phyloP scores from a whole-genome alignment of 176 grass and related monocot species.

The Guadua angustifolia region DNA sequence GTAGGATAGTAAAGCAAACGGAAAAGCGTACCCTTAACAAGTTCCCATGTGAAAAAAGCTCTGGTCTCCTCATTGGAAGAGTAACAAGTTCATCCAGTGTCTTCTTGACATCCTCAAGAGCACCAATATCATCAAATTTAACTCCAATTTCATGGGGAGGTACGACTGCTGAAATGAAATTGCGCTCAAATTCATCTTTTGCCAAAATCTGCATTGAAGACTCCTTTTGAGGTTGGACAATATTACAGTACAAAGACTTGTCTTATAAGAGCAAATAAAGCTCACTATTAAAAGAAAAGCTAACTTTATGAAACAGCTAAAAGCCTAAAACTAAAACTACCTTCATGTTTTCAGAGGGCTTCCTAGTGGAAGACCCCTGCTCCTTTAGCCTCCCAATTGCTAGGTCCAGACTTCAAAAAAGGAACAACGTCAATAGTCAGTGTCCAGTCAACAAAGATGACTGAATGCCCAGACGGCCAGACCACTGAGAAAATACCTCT shows the following conservation, averaged over 20 bases:
- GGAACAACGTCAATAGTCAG: slow-evolving; percentile 15
- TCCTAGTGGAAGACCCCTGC: slow-evolving; percentile 62
- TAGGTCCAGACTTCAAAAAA: slow-evolving; percentile 74
- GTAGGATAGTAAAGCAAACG: slow-evolving; percentile 22
- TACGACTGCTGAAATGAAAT: slow-evolving; percentile 92
- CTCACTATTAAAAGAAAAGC: slow-evolving; percentile 12
- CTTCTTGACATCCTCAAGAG: slow-evolving; percentile 91
- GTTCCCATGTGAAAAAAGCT: slow-evolving; percentile 91
- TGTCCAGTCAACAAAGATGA: slow-evolving; percentile 21
- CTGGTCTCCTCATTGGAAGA: slow-evolving; percentile 94
- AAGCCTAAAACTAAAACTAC: slow-evolving; percentile 47
- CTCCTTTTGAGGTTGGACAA: slow-evolving; percentile 24
- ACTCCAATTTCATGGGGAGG: slow-evolving; percentile 90
- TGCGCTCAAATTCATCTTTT: slow-evolving; percentile 90
- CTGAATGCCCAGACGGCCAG: slow-evolving; percentile 38
- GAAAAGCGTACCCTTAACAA: slow-evolving; percentile 77
- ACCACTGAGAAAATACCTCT: slow-evolving; percentile 65
- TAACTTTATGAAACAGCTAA: slow-evolving; percentile 24
- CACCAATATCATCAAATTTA: slow-evolving; percentile 94
- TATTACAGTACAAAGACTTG: slow-evolving; percentile 1
- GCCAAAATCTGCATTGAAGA: slow-evolving; percentile 72
- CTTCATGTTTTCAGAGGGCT: slow-evolving; percentile 69
- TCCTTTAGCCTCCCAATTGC: slow-evolving; percentile 73
- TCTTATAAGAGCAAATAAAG: background rate
- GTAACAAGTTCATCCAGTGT: slow-evolving; percentile 93